Evolutionary conservation across 1,284 basidiomycete genomes (phyloP).

Genomic region (Marasmius sp.): DNA sequence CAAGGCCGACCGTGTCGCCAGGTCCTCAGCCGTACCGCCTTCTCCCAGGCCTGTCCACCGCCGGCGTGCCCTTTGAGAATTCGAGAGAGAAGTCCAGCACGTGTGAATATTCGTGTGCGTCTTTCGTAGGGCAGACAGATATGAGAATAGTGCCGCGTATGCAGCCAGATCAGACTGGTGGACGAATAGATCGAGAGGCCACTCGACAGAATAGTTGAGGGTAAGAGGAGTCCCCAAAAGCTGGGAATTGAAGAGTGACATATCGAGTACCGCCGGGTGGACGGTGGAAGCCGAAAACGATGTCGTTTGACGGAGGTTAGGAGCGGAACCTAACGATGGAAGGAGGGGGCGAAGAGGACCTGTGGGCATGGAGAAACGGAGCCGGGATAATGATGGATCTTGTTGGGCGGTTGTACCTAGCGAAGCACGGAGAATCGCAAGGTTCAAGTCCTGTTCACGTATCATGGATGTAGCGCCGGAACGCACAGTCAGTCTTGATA

Average conservation of each 20-base stretch:
- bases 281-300: slow-evolving; percentile 23
- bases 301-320: slow-evolving; percentile 32
- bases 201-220: slow-evolving; percentile 70
- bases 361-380: slow-evolving; percentile 73
- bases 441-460: slow-evolving; percentile 83
- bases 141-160: slow-evolving; percentile 80
- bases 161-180: slow-evolving; percentile 71
- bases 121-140: slow-evolving; percentile 80
- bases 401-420: slow-evolving; percentile 84
- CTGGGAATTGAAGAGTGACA: slow-evolving; percentile 66
- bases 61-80: slow-evolving; percentile 76
- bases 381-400: slow-evolving; percentile 66
- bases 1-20: slow-evolving; percentile 60
- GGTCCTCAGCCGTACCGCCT: slow-evolving; percentile 75
- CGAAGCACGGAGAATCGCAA: slow-evolving; percentile 78
- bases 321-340: slow-evolving; percentile 55
- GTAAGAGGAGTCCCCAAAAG: slow-evolving; percentile 77
- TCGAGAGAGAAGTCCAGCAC: slow-evolving; percentile 83
- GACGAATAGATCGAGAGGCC: slow-evolving; percentile 90
- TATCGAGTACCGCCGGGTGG: slow-evolving; percentile 31
- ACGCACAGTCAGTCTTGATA: slow-evolving; percentile 69
- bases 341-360: slow-evolving; percentile 79
- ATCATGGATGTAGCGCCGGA: slow-evolving; percentile 72
- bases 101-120: slow-evolving; percentile 78
- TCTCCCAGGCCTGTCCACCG: slow-evolving; percentile 86